Conservation (phyloP, 2,329 filamentous ascomycete genomes). For the Aspergillus aculeatinus region DNA sequence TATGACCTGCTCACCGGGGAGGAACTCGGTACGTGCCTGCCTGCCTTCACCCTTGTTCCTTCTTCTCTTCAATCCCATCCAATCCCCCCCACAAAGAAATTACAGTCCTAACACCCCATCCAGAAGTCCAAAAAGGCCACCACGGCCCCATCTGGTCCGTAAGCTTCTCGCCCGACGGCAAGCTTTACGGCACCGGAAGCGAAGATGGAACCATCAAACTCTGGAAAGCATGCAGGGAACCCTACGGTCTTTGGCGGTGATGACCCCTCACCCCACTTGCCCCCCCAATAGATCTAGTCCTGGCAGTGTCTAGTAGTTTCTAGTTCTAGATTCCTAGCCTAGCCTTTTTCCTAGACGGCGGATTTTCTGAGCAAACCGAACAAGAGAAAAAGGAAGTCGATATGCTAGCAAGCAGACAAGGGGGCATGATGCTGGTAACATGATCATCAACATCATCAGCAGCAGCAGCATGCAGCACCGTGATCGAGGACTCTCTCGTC, state of each 20-base stretch:
- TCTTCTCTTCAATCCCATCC: not conserved
- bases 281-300: not conserved
- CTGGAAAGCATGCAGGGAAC: conserved; percentile 66
- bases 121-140: conserved; percentile 92
- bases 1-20: conserved; percentile 82
- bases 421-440: not conserved
- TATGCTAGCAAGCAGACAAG: not conserved
- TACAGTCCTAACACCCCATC: conserved; percentile 4
- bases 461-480: too few species aligned
- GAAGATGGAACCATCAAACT: conserved; percentile 98
- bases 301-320: too few species aligned
- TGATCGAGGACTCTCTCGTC: too few species aligned
- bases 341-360: too few species aligned
- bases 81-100: not conserved
- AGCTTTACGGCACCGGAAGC: conserved; percentile 91
- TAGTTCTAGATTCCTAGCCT: too few species aligned
- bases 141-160: conserved; percentile 97
- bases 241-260: conserved; percentile 65
- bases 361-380: too few species aligned
- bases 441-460: too few species aligned
- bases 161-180: conserved; percentile 90
- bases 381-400: not conserved
- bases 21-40: conserved; percentile 62
- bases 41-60: not conserved
- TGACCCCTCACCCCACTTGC: too few species aligned